These are phyloP conservation scores for Straminergon stramineum DNA, from an alignment of 225 moss, liverwort and hornwort genomes.

Conservation along the genomic window DNA sequence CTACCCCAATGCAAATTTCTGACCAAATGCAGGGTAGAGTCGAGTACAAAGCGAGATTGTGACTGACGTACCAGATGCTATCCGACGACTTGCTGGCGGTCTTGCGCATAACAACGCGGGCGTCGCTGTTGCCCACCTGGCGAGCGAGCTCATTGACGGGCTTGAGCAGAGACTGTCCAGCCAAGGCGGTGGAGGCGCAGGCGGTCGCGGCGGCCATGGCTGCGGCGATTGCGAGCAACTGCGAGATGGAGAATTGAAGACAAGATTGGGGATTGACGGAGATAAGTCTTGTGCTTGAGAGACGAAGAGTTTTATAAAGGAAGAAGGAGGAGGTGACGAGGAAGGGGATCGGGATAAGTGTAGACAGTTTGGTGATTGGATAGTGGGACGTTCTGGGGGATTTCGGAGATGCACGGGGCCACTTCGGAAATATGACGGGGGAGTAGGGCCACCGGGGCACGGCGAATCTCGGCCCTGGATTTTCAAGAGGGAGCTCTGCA, in stretches of 20 bases:
- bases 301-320: neutral
- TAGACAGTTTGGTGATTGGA: neutral
- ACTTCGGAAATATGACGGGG: neutral
- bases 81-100: neutral
- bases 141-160: constrained; percentile 18
- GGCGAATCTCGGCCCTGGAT: neutral
- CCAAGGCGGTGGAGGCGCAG: constrained; percentile 10
- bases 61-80: constrained; percentile 7
- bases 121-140: neutral
- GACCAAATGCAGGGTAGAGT: neutral
- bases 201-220: constrained; percentile 27
- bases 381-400: neutral
- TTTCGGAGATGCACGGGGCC: neutral
- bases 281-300: accelerated
- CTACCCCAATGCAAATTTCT: neutral
- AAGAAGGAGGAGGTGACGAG: neutral
- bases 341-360: neutral
- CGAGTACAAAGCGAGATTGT: neutral
- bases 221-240: neutral
- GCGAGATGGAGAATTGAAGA: neutral
- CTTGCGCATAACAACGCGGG: constrained; percentile 3
- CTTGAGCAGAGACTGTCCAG: constrained; percentile 15
- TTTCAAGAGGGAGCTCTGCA: too few relatives aligned
- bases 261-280: too few relatives aligned
- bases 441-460: neutral